Base-by-base conservation (phyloP, 257 asterid genomes). In the Capsicum baccatum region DNA sequence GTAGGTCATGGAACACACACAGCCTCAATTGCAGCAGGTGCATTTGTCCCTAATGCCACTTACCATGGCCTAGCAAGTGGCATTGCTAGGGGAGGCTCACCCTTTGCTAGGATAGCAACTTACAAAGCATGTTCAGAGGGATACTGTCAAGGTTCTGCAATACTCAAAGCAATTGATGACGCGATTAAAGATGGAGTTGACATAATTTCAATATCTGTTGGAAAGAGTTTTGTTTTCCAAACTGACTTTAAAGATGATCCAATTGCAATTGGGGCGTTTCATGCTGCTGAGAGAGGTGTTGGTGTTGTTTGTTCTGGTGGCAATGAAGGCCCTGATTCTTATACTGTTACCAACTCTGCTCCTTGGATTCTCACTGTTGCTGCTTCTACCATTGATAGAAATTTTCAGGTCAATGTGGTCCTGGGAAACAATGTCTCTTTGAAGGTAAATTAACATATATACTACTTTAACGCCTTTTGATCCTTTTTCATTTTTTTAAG, bases 361-460 rank as follows among this genome's bases (percentile, higher is more conserved):
- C 97, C 97, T n/a, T 94, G 97, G 98, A 89, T 94, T 42, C 88
- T 94, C 87, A 94, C 97, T 2, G 92, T 94, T 1, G 97, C 93
- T 60, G 97, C 97, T 9, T 91, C 94, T 3, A 94, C 88, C 14
- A 91, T 91, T 21, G 97, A 92, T 68, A 92, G 97, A 5, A 85
- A 62, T 59, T 91, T 94, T 63, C 86, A 84, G 83, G 69, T 94
- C 55, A 90, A 70, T 44, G 79, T 94, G 48, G n/a, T 85, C 13
- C 92, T 92, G 3, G 97, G 97, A 73, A 92, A 91, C 85, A 83
- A 84, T 17, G 62, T 83, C 56, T 88, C 92, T 4, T 87, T 88
- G 80, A 50, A 90, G 93, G 97, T 92, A 88, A 12, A 39, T 39
- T 39, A 4, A 19, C 8, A 60, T 17, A 26, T 26, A 26, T 26